Percentiles rank a stretch among this genome's conserved stretches.
Conservation (phyloP, 768 basidiomycete genomes). For the Boletus reticuloceps region DNA sequence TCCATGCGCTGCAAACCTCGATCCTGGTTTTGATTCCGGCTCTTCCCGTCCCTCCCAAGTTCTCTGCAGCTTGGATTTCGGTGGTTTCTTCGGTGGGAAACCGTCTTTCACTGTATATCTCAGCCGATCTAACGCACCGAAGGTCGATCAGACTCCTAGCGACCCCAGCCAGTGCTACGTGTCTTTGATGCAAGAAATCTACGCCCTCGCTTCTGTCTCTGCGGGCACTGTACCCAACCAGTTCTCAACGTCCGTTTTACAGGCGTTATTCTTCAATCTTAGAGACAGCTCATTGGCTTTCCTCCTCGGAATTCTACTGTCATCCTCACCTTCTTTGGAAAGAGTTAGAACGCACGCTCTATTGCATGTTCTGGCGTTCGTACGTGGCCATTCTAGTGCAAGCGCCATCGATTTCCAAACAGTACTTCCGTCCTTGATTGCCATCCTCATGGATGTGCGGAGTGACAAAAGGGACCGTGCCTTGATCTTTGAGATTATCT, state of each 20-base stretch:
- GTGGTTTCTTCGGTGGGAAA: slow-evolving; percentile 33
- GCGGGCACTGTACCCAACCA: slow-evolving; percentile 37
- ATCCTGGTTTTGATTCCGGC: slow-evolving; percentile 49
- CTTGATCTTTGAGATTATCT: slow-evolving; percentile 54
- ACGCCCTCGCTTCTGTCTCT: slow-evolving; percentile 61
- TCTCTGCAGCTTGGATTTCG: slow-evolving; percentile 47
- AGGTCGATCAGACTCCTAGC: slow-evolving; percentile 6
- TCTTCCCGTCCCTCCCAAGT: slow-evolving; percentile 44
- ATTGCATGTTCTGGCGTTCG: slow-evolving; percentile 74
- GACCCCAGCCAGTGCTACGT: slow-evolving; percentile 45
- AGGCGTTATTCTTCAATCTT: slow-evolving; percentile 62
- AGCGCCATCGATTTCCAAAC: slow-evolving; percentile 76
- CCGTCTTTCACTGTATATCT: not conserved
- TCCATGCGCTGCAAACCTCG: slow-evolving; percentile 56
- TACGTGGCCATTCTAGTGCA: slow-evolving; percentile 64
- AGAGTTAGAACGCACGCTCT: slow-evolving; percentile 56
- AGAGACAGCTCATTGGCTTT: slow-evolving; percentile 74
- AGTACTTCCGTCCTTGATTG: slow-evolving; percentile 66
- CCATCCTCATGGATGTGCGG: slow-evolving; percentile 42
- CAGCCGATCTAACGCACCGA: slow-evolving; percentile 11
- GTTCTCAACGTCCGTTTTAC: slow-evolving; percentile 58
- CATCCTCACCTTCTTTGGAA: slow-evolving; percentile 25
- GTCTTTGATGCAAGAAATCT: slow-evolving; percentile 60
- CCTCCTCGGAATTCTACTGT: slow-evolving; percentile 71
- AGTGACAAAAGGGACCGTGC: slow-evolving; percentile 29